Evolutionary conservation across 1,139 yeast species (phyloP).

Genomic region (Geotrichum europaeum): DNA sequence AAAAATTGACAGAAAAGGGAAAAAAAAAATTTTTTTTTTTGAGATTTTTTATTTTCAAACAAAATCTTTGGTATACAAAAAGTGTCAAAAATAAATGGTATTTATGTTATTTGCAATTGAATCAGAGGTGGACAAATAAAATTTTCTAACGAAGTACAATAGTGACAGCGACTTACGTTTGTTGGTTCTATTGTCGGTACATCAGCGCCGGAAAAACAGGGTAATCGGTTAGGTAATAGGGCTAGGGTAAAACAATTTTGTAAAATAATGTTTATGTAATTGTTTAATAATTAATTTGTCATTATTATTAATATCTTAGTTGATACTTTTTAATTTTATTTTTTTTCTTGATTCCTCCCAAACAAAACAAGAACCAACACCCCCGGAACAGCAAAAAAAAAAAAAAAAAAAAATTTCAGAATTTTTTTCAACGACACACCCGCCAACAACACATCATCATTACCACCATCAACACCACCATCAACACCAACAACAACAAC

Average conservation of each 20-base stretch:
- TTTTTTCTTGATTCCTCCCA: background rate
- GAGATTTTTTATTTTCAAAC: background rate
- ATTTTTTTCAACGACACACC: conserved; percentile 1
- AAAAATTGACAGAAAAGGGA: background rate
- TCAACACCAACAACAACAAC: background rate
- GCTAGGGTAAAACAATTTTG: background rate
- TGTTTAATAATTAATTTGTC: background rate
- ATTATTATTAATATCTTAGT: background rate
- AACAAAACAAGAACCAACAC: background rate
- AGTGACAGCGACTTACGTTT: background rate
- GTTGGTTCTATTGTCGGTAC: too few relatives aligned
- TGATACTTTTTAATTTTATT: background rate
- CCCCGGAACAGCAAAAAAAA: background rate
- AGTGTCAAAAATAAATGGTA: too few relatives aligned
- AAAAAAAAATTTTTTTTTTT: background rate
- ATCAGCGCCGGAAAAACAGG: background rate
- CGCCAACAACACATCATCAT: background rate
- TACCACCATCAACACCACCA: background rate
- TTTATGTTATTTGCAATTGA: background rate
- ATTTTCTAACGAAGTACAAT: too few relatives aligned
- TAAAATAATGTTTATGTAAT: background rate
- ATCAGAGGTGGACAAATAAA: background rate
- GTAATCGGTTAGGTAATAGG: background rate
- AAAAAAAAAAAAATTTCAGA: background rate
- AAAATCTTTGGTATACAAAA: too few relatives aligned